Evolutionary conservation across 768 basidiomycete genomes (phyloP).

Genomic region (Termitomyces sp.): DNA sequence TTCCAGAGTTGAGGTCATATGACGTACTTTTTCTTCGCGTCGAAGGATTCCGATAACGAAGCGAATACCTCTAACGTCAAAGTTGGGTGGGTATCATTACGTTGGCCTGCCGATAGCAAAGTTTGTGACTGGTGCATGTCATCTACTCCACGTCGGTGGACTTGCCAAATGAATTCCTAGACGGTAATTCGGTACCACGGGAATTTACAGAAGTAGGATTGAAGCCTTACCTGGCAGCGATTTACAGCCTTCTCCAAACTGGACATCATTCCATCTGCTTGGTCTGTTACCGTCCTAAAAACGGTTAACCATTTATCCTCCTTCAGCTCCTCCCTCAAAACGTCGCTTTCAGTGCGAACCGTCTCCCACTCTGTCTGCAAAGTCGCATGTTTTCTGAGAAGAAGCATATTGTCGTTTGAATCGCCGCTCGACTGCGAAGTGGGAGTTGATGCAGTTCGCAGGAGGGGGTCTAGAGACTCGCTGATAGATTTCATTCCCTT

Average conservation of each 20-base stretch:
- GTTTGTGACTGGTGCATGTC: slow-evolving; percentile 35
- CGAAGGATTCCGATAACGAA: slow-evolving; percentile 68
- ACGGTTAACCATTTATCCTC: slow-evolving; percentile 97
- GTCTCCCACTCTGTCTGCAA: slow-evolving; percentile 76
- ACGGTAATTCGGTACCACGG: slow-evolving; percentile 1
- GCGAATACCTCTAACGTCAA: slow-evolving; percentile 60
- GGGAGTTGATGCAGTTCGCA: slow-evolving; percentile 43
- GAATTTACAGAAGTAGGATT: not conserved
- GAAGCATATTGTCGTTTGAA: slow-evolving; percentile 36
- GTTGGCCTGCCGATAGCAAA: slow-evolving; percentile 43
- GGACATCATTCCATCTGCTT: slow-evolving; percentile 97
- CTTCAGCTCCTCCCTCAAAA: slow-evolving; percentile 85
- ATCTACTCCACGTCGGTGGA: slow-evolving; percentile 51
- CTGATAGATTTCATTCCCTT: slow-evolving; percentile 67
- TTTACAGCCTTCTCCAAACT: slow-evolving; percentile 91
- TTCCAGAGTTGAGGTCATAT: not conserved
- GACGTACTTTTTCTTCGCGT: slow-evolving; percentile 80
- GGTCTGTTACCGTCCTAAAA: slow-evolving; percentile 89
- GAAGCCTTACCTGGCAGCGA: slow-evolving; percentile 70
- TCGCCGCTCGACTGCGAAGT: slow-evolving; percentile 34
- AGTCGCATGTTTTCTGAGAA: slow-evolving; percentile 71
- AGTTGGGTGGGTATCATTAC: slow-evolving; percentile 39
- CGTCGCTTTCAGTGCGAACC: slow-evolving; percentile 74
- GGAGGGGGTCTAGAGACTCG: slow-evolving; percentile 58
- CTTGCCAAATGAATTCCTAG: slow-evolving; percentile 85